Conservation (phyloP, 169 alveolate species). For the Plasmodium vinckei region DNA sequence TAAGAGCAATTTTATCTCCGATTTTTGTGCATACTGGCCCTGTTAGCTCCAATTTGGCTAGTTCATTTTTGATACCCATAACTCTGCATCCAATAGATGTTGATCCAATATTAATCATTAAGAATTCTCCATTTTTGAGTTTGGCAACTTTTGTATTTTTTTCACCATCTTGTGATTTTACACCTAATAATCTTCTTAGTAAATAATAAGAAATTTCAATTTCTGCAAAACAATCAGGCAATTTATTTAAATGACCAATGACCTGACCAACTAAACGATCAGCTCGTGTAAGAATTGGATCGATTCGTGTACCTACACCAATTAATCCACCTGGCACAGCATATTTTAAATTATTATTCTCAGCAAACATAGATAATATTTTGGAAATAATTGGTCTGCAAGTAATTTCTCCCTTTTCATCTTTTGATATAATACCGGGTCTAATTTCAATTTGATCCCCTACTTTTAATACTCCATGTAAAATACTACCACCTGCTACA, state of each 20-base stretch:
- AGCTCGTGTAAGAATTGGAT: slow-evolving; percentile 98
- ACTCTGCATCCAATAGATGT: slow-evolving; percentile 98
- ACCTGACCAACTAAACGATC: slow-evolving; percentile 98
- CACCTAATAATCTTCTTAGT: slow-evolving; percentile 92
- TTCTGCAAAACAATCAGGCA: slow-evolving; percentile 96
- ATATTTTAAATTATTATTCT: slow-evolving; percentile 96
- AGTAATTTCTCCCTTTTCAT: slow-evolving; percentile 89
- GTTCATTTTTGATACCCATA: slow-evolving; percentile 91
- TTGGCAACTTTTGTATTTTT: slow-evolving; percentile 94
- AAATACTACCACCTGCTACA: slow-evolving; percentile 98
- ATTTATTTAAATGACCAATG: slow-evolving; percentile 95
- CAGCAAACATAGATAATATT: slow-evolving; percentile 97
- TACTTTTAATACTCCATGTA: slow-evolving; percentile 96
- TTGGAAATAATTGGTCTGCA: slow-evolving; percentile 92
- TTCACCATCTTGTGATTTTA: slow-evolving; percentile 90
- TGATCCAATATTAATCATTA: slow-evolving; percentile 98
- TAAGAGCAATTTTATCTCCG: slow-evolving; percentile 98
- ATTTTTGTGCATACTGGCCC: slow-evolving; percentile 94
- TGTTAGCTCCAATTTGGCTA: slow-evolving; percentile 92
- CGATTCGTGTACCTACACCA: slow-evolving; percentile 97
- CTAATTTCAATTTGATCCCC: slow-evolving; percentile 98
- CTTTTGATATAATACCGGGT: slow-evolving; percentile 97
- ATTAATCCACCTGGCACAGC: slow-evolving; percentile 99
- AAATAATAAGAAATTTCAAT: slow-evolving; percentile 92
- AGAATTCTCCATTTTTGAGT: slow-evolving; percentile 96